Evolutionary conservation across 2,329 filamentous ascomycete species (phyloP).

Genomic region (Ophiocordyceps camponoti-floridani): DNA sequence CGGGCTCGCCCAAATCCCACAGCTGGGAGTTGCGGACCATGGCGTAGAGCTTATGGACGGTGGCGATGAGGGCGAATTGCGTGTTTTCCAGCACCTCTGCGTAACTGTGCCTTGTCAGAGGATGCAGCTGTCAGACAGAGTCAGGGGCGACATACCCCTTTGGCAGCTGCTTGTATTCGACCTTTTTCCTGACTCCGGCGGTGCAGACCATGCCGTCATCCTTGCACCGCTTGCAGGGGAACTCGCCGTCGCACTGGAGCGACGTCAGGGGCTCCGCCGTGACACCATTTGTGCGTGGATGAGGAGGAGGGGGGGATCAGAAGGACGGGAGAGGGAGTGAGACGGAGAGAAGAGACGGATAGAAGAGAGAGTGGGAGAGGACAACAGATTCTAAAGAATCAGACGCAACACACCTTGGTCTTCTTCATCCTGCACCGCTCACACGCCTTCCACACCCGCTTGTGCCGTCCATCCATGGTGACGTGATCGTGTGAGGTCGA

Average conservation of each 20-base stretch:
- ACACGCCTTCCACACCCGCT: slow-evolving; percentile 49
- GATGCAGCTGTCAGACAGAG: no score
- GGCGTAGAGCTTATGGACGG: slow-evolving; percentile 45
- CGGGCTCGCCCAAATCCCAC: slow-evolving; percentile 46
- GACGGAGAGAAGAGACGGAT: neutral
- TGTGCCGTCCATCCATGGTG: slow-evolving; percentile 37
- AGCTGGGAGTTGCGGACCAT: slow-evolving; percentile 40
- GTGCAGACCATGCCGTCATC: slow-evolving; percentile 47
- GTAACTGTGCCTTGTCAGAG: slow-evolving; percentile 23
- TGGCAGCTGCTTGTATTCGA: slow-evolving; percentile 49
- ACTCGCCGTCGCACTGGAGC: slow-evolving; percentile 42
- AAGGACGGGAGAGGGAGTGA: neutral
- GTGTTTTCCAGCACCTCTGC: slow-evolving; percentile 48
- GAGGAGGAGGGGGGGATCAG: neutral
- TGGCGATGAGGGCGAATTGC: slow-evolving; percentile 44
- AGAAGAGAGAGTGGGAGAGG: neutral
- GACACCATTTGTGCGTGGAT: neutral
- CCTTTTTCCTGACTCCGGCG: slow-evolving; percentile 45
- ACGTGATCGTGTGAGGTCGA: slow-evolving; percentile 16
- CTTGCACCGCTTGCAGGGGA: slow-evolving; percentile 48
- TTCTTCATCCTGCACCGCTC: slow-evolving; percentile 53
- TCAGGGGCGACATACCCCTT: slow-evolving; percentile 27
- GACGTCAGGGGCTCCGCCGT: no score
- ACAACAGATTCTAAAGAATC: neutral
- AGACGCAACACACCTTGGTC: slow-evolving; percentile 36